Evolutionary conservation across 1,139 yeast genomes (phyloP).

Genomic region (Torulaspora globosa): DNA sequence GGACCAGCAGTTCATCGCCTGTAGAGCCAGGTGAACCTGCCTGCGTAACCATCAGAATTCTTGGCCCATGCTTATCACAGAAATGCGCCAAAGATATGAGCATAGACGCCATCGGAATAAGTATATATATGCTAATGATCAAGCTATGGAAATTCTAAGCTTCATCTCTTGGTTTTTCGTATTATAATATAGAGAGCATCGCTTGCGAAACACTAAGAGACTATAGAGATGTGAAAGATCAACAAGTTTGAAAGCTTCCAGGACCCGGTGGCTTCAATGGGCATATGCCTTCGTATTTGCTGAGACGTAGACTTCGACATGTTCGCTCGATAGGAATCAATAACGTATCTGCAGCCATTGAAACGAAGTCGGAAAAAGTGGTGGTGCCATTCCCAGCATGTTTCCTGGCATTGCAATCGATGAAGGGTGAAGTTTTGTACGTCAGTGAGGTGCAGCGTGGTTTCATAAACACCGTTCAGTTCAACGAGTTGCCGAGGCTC

Average conservation of each 20-base stretch:
- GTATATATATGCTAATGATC: neutral
- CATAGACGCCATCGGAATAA: conserved; percentile 19
- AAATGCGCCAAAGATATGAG: conserved; percentile 66
- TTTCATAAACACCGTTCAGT: conserved; percentile 18
- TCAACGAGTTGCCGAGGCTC: conserved; percentile 27
- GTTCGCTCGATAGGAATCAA: conserved; percentile 25
- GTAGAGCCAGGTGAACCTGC: conserved; percentile 22
- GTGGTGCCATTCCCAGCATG: conserved; percentile 17
- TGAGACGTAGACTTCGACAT: conserved; percentile 29
- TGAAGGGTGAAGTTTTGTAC: conserved; percentile 22
- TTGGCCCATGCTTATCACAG: conserved; percentile 85
- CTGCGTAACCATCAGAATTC: conserved; percentile 71
- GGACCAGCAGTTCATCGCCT: conserved; percentile 33
- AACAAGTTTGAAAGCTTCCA: no score
- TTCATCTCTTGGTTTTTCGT: neutral
- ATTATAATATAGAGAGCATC: neutral
- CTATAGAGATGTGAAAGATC: no score
- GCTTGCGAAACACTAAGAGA: neutral
- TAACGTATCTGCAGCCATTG: conserved; percentile 18
- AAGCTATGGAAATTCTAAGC: neutral
- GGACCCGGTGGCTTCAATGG: conserved; percentile 3
- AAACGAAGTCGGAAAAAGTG: conserved; percentile 3
- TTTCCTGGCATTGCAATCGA: conserved; percentile 25
- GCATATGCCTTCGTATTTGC: conserved; percentile 16
- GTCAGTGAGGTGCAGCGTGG: conserved; percentile 30